Conservation (phyloP, 345 rosid genomes). For the Eucalyptus albens region DNA sequence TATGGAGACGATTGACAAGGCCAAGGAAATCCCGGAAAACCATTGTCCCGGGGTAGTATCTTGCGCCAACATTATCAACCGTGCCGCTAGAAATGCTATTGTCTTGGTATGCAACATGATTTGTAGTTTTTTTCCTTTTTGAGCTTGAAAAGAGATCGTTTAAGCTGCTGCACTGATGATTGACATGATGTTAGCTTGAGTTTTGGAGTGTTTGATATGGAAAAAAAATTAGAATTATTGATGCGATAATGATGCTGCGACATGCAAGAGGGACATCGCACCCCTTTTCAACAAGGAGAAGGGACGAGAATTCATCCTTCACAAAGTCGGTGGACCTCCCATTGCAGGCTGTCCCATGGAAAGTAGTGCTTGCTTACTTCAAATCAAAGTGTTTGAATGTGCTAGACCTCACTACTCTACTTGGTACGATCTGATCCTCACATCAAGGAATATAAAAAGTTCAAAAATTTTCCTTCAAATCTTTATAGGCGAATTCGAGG, state of each 20-base stretch:
- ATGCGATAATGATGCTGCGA: not conserved
- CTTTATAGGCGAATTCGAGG: rapidly evolving
- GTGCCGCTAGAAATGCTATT: conserved; percentile 65
- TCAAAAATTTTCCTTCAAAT: too few relatives aligned
- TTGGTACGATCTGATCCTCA: conserved; percentile 13
- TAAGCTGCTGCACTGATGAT: not conserved
- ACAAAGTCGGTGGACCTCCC: conserved; percentile 33
- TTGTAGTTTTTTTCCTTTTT: not conserved
- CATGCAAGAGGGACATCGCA: conserved; percentile 61
- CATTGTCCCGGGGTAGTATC: conserved; percentile 69
- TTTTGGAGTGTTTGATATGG: not conserved
- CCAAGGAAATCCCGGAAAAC: conserved; percentile 45
- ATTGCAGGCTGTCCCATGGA: conserved; percentile 27
- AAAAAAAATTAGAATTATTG: not conserved
- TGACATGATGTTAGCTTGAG: not conserved
- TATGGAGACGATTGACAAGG: conserved; percentile 35
- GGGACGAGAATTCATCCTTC: conserved; percentile 35
- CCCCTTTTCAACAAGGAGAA: conserved; percentile 44
- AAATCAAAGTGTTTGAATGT: conserved; percentile 27
- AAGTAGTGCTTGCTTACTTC: conserved; percentile 26
- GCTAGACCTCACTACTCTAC: conserved; percentile 55
- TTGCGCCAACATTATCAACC: conserved; percentile 71
- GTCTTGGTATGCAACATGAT: conserved; percentile 27
- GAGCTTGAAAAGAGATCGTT: not conserved
- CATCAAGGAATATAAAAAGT: too few relatives aligned